Conservation (phyloP, 139 green algal species). For the Chlorella sorokiniana region DNA sequence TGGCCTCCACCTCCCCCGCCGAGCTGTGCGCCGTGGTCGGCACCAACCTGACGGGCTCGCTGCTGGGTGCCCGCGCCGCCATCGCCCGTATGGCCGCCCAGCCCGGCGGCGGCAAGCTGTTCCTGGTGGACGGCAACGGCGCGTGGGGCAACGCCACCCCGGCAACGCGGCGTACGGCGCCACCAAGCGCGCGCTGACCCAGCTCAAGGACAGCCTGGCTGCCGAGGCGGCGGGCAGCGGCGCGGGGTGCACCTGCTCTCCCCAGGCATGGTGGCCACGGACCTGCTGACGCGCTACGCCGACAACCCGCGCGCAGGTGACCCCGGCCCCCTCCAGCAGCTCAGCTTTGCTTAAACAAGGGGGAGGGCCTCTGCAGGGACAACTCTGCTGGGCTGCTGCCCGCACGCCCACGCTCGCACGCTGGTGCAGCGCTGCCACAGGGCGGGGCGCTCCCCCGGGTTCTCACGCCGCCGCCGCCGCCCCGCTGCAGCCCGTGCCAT, state of each 20-base stretch:
- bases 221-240: slow-evolving; percentile 31
- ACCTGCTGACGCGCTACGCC: slow-evolving; percentile 42
- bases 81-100: slow-evolving; percentile 32
- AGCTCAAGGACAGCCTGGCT: slow-evolving; percentile 47
- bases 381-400: no score
- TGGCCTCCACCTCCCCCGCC: slow-evolving; percentile 20
- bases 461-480: no score
- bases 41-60: slow-evolving; percentile 45
- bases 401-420: background rate
- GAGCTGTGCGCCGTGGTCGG: slow-evolving; percentile 37
- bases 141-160: slow-evolving; percentile 39
- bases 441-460: background rate
- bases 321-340: no score
- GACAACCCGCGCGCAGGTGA: slow-evolving; percentile 25
- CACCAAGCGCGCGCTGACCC: slow-evolving; percentile 42
- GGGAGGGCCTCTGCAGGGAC: no score
- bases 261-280: slow-evolving; percentile 59
- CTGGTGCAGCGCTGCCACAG: background rate
- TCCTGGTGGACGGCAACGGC: slow-evolving; percentile 55
- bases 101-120: slow-evolving; percentile 46
- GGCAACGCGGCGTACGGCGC: slow-evolving; percentile 46
- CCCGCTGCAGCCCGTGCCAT: slow-evolving; percentile 41
- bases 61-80: slow-evolving; percentile 35
- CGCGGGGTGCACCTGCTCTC: slow-evolving; percentile 45
- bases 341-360: no score